Evolutionary conservation across 352 stramenopile genomes (phyloP).

Genomic region (Phytopythium sindhum): DNA sequence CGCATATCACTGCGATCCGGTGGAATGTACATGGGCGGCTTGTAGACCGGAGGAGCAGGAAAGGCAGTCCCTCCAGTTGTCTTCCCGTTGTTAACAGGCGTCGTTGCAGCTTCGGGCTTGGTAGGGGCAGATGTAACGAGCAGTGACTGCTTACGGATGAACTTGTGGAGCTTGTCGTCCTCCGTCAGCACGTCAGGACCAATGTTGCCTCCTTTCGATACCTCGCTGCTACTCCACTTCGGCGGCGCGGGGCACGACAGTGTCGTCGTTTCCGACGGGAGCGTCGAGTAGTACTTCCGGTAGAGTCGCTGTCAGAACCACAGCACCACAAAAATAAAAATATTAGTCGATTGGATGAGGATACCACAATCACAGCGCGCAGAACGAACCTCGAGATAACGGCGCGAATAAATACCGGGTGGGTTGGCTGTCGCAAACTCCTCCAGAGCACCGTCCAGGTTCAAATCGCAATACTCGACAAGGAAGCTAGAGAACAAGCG

Average conservation of each 20-base stretch:
- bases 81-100: conserved; percentile 21
- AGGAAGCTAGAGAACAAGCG: conserved; percentile 40
- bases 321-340: not conserved
- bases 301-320: conserved; percentile 52
- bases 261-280: conserved; percentile 44
- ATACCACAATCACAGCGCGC: not conserved
- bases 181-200: conserved; percentile 67
- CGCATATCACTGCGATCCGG: conserved; percentile 52
- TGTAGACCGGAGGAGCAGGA: conserved; percentile 52
- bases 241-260: conserved; percentile 51
- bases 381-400: conserved; percentile 59
- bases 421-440: conserved; percentile 51
- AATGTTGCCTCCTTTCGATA: conserved; percentile 38
- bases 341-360: not conserved
- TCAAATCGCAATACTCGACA: conserved; percentile 61
- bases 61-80: conserved; percentile 19
- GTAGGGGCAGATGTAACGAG: conserved; percentile 2
- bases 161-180: conserved; percentile 54
- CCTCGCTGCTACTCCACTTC: conserved; percentile 56
- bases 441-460: conserved; percentile 58
- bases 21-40: conserved; percentile 67
- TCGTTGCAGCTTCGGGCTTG: conserved; percentile 15
- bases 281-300: conserved; percentile 73
- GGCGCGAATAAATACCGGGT: conserved; percentile 62
- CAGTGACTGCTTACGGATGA: conserved; percentile 41